Percentiles rank a stretch among this genome's conserved stretches.
These are phyloP conservation scores for Herpetomonas tarakana DNA, from an alignment of 208 protist genomes.

Conservation along the genomic window DNA sequence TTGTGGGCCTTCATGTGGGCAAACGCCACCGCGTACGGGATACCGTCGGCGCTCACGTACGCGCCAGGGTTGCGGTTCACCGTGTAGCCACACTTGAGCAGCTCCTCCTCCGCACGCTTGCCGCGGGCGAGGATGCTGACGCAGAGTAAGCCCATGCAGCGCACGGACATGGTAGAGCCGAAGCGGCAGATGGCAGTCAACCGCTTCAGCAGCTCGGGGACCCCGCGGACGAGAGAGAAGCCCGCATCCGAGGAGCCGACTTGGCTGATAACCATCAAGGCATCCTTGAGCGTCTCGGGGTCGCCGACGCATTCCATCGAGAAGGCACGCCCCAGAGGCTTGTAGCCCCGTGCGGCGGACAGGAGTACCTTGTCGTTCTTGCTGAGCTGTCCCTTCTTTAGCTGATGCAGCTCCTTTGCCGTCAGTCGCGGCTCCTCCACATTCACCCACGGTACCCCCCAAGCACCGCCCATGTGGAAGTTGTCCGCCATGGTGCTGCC, in stretches of 20 bases:
- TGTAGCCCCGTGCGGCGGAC: slow-evolving; percentile 72
- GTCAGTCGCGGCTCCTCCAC: slow-evolving; percentile 17
- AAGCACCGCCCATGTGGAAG: too few relatives aligned
- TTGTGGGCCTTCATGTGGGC: slow-evolving; percentile 58
- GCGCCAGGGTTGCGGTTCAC: slow-evolving; percentile 68
- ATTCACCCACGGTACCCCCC: not conserved
- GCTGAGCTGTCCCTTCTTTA: slow-evolving; percentile 36
- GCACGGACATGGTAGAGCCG: slow-evolving; percentile 65
- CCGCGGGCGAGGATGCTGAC: slow-evolving; percentile 56
- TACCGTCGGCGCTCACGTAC: slow-evolving; percentile 81
- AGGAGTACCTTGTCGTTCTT: slow-evolving; percentile 30
- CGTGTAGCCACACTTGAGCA: slow-evolving; percentile 37
- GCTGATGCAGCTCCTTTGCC: slow-evolving; percentile 21
- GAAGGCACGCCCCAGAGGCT: slow-evolving; percentile 41
- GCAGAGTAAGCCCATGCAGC: slow-evolving; percentile 50
- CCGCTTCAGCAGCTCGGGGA: slow-evolving; percentile 51
- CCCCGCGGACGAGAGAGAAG: slow-evolving; percentile 36
- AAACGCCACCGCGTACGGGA: slow-evolving; percentile 84
- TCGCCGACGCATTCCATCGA: slow-evolving; percentile 67
- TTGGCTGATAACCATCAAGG: slow-evolving; percentile 70
- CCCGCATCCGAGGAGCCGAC: slow-evolving; percentile 74
- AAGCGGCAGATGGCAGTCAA: slow-evolving; percentile 66
- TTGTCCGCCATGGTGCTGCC: too few relatives aligned
- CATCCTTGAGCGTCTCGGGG: slow-evolving; percentile 61
- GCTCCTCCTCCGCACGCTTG: slow-evolving; percentile 32